A percentile compares a stretch with the other conserved stretches of the same genome.
Conservation (phyloP, 139 green algal genomes). For the Limnomonas spitsbergensis region DNA sequence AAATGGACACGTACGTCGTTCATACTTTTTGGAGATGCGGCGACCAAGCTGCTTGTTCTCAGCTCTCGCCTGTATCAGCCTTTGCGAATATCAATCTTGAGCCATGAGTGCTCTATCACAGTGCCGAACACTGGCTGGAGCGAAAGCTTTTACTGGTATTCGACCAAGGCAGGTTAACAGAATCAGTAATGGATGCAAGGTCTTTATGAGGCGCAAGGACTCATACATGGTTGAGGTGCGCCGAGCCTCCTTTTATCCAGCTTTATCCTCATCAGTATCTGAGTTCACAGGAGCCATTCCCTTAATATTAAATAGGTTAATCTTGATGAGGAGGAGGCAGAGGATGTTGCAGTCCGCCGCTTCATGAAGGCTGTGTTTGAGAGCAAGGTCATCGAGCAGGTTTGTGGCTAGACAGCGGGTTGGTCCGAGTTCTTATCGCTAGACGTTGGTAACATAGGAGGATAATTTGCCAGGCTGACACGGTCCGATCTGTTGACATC, state of each 20-base stretch:
- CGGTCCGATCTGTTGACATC: too few species aligned
- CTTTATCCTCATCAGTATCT: background rate
- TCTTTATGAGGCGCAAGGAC: slow-evolving; percentile 33
- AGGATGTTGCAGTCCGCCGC: slow-evolving; percentile 56
- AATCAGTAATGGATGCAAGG: slow-evolving; percentile 30
- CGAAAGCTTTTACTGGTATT: slow-evolving; percentile 21
- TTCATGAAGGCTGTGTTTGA: slow-evolving; percentile 62
- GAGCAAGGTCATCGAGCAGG: slow-evolving; percentile 49
- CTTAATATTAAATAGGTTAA: slow-evolving; percentile 24
- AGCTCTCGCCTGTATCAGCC: too few species aligned
- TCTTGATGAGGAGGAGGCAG: slow-evolving; percentile 53
- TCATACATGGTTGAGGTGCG: slow-evolving; percentile 58
- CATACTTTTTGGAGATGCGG: too few species aligned
- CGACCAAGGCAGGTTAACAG: slow-evolving; percentile 7
- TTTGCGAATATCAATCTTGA: too few species aligned
- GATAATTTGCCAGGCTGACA: too few species aligned
- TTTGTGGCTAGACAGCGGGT: slow-evolving; percentile 21
- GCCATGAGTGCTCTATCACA: slow-evolving; percentile 23
- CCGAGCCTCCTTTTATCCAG: background rate
- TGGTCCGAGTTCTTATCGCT: background rate
- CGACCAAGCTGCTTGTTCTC: too few species aligned
- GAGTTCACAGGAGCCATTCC: too few species aligned
- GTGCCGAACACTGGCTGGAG: slow-evolving; percentile 14
- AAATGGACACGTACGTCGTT: too few species aligned
- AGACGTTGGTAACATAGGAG: too few species aligned